Conservation (phyloP, 1,139 yeast genomes). For the Debaryomyces sp. region DNA sequence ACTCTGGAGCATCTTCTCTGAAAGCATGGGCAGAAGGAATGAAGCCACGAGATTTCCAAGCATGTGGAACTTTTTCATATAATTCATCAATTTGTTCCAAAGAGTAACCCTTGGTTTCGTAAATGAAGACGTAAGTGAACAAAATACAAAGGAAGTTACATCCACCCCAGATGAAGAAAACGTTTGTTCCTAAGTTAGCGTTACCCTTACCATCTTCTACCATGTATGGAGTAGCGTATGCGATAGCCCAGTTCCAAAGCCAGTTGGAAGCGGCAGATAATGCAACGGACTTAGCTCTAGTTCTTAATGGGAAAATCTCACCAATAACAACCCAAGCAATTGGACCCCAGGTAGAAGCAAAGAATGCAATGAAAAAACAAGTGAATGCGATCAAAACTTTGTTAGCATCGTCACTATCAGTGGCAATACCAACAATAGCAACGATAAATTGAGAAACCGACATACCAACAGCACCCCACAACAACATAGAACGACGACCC, state of each 20-base stretch:
- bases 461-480: slow-evolving; percentile 66
- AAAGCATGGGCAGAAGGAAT: slow-evolving; percentile 39
- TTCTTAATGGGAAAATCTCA: slow-evolving; percentile 65
- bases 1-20: slow-evolving; percentile 23
- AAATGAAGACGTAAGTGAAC: slow-evolving; percentile 67
- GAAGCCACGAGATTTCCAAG: slow-evolving; percentile 36
- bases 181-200: slow-evolving; percentile 63
- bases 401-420: slow-evolving; percentile 43
- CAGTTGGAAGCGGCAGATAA: slow-evolving; percentile 70
- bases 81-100: slow-evolving; percentile 68
- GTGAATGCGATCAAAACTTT: slow-evolving; percentile 64
- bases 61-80: slow-evolving; percentile 34
- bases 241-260: slow-evolving; percentile 72
- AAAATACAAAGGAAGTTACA: slow-evolving; percentile 37
- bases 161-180: slow-evolving; percentile 73
- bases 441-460: slow-evolving; percentile 64
- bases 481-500: slow-evolving; percentile 41
- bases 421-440: slow-evolving; percentile 65
- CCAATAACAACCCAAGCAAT: slow-evolving; percentile 71
- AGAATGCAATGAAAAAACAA: slow-evolving; percentile 67
- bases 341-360: slow-evolving; percentile 79
- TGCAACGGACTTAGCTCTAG: slow-evolving; percentile 71
- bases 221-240: slow-evolving; percentile 68
- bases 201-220: slow-evolving; percentile 64
- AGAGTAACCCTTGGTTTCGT: slow-evolving; percentile 74